Conservation (phyloP, 202 grass and related monocot genomes). For the Hordeum pubiflorum region DNA sequence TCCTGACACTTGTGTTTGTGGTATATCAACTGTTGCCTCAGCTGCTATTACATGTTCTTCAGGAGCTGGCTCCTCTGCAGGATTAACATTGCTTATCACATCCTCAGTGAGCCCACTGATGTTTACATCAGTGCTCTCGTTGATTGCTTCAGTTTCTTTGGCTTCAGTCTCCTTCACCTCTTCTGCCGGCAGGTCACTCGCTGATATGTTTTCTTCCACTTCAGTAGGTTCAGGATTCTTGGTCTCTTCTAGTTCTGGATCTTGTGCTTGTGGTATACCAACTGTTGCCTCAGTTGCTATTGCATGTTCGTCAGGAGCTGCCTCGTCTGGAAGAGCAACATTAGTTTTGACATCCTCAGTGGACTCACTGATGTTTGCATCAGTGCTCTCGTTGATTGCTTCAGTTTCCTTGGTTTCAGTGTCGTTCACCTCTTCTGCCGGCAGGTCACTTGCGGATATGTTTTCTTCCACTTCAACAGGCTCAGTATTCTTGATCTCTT, state of each 20-base stretch:
- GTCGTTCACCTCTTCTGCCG: no score
- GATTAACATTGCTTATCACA: neutral
- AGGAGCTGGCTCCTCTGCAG: conserved; percentile 4
- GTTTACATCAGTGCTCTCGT: conserved; percentile 7
- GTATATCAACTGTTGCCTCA: conserved; percentile 8
- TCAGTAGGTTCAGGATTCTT: neutral
- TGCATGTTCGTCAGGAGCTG: neutral
- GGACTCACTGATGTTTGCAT: neutral
- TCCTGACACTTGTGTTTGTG: neutral
- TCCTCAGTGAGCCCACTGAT: neutral
- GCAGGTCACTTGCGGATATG: neutral
- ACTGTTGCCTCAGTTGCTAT: neutral
- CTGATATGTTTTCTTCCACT: neutral
- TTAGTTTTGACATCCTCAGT: neutral
- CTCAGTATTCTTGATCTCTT: neutral
- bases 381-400: no score
- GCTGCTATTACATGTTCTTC: neutral
- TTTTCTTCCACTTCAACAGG: neutral
- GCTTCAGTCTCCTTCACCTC: neutral
- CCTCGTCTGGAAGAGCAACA: no score
- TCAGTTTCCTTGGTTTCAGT: neutral
- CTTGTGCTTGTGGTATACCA: conserved; percentile 2
- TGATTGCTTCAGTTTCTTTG: neutral
- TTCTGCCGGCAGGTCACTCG: neutral
- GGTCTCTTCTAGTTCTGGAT: conserved; percentile 23